Evolutionary conservation across 805 yeast species (phyloP), one percentile per base, ranked within the genome.

Genomic region (Saccharomycopsis sp.): DNA sequence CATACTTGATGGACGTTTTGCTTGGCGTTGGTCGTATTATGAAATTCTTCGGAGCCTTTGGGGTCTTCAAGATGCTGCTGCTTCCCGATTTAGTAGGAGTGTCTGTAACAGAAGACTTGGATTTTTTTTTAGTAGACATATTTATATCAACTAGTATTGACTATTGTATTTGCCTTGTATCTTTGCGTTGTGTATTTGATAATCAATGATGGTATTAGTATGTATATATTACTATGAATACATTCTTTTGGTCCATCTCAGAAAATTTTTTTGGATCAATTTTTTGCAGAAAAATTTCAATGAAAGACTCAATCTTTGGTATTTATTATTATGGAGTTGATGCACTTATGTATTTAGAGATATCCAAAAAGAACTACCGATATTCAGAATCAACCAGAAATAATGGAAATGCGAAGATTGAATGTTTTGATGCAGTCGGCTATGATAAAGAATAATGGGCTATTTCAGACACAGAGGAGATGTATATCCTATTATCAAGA

Each of bases 41-140:
- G 61, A 66, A 75, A 5, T 66, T 54, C 63, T 73, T 75, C 1
- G 81, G 81, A 1, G 73, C 35, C 59, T 76, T 77, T 47, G 73
- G 50, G 62, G 71, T 72, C 66, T 73, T 75, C 9, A 44, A 44
- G 12, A 44, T 44, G 22, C 49, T 44, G 38, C 38, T 29, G 5
- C 38, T 12, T 5, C 38, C 12, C 12, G 49, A 44, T 44, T 44
- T 44, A 5, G 49, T 44, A 17, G 49, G 49, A 7, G 49, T 44
- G 49, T n/a, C 19, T 5, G 49, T 44, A 17, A 17, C 49, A 3
- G 49, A 44, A 8, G 49, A 44, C 22, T 44, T 44, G 19, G 22
- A 17, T 17, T 44, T 44, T 44, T 44, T 44, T 44, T 44, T 44
- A 8, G 38, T 7, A 12, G 38, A 29, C 38, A 29, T 29, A 12